A percentile compares a stretch with the other conserved stretches of the same genome.
Evolutionary conservation across 2,329 filamentous ascomycete species (phyloP).

Genomic region (Coniochaeta hoffmannii): DNA sequence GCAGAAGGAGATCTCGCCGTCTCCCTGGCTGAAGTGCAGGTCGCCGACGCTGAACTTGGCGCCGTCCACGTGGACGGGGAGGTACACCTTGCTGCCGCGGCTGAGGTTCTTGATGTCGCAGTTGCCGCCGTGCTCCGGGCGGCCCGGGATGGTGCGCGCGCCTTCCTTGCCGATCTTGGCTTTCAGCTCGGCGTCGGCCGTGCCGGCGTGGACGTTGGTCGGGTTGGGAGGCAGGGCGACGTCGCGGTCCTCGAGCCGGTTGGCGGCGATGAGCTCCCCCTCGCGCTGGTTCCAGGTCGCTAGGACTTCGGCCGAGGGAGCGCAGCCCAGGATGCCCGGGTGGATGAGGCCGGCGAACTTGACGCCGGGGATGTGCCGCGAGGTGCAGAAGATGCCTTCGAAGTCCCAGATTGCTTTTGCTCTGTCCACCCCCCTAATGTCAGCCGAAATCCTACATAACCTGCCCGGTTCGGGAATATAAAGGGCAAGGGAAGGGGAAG

Average conservation of each 20-base stretch:
- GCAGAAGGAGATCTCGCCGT: constrained; percentile 85
- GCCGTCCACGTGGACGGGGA: constrained; percentile 78
- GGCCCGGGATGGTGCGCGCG: constrained; percentile 75
- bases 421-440: constrained; percentile 10
- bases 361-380: constrained; percentile 79
- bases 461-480: neutral
- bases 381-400: constrained; percentile 62
- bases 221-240: constrained; percentile 74
- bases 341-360: constrained; percentile 87
- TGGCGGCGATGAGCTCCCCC: constrained; percentile 65
- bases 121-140: constrained; percentile 84
- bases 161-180: constrained; percentile 68
- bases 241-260: constrained; percentile 52
- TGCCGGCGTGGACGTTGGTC: constrained; percentile 65
- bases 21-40: constrained; percentile 79
- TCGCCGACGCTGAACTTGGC: constrained; percentile 90
- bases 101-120: constrained; percentile 51
- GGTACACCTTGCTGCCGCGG: constrained; percentile 58
- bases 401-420: constrained; percentile 55
- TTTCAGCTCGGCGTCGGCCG: constrained; percentile 48
- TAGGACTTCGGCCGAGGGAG: constrained; percentile 71
- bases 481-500: neutral
- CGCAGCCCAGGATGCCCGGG: constrained; percentile 84
- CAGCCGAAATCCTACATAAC: neutral
- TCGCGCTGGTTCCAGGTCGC: constrained; percentile 80